A percentile compares a stretch with the other conserved stretches of the same genome.
These are phyloP conservation scores for Huiozyma naganishii DNA, from an alignment of 805 yeast species.

Conservation along the genomic window DNA sequence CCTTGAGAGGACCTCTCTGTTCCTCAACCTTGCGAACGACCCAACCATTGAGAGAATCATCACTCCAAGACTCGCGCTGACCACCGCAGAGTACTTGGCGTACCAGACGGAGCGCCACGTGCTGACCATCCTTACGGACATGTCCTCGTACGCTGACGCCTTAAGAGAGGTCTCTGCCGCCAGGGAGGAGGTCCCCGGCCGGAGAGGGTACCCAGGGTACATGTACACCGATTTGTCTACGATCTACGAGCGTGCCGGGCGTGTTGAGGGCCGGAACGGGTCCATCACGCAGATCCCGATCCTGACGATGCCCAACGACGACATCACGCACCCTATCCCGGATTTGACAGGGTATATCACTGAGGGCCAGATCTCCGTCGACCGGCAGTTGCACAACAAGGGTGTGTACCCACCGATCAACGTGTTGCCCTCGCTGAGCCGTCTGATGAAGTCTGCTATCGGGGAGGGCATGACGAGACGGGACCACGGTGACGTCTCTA, in stretches of 20 bases:
- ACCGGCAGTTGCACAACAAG: slow-evolving; percentile 90
- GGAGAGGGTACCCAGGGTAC: slow-evolving; percentile 99
- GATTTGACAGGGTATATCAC: slow-evolving; percentile 99
- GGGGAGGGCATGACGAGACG: slow-evolving; percentile 99
- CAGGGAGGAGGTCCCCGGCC: slow-evolving; percentile 99
- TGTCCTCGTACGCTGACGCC: slow-evolving; percentile 99
- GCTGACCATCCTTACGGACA: slow-evolving; percentile 92
- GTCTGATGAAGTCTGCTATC: slow-evolving; percentile 98
- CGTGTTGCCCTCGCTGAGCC: slow-evolving; percentile 92
- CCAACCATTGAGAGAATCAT: slow-evolving; percentile 99
- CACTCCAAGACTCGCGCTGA: slow-evolving; percentile 96
- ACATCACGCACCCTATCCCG: slow-evolving; percentile 99
- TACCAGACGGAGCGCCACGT: slow-evolving; percentile 99
- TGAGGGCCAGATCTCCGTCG: slow-evolving; percentile 96
- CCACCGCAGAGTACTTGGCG: slow-evolving; percentile 97
- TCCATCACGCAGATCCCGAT: slow-evolving; percentile 98
- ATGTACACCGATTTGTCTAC: slow-evolving; percentile 99
- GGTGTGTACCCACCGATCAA: slow-evolving; percentile 99
- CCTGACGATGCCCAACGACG: slow-evolving; percentile 99
- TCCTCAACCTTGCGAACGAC: slow-evolving; percentile 95
- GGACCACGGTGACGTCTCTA: slow-evolving; percentile 98
- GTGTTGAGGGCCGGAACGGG: slow-evolving; percentile 99
- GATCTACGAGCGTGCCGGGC: slow-evolving; percentile 98
- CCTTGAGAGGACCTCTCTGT: slow-evolving; percentile 91
- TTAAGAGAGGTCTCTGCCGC: slow-evolving; percentile 99